phyloP scores from a whole-genome alignment of 306 rosid genomes.

The Vicia faba region DNA sequence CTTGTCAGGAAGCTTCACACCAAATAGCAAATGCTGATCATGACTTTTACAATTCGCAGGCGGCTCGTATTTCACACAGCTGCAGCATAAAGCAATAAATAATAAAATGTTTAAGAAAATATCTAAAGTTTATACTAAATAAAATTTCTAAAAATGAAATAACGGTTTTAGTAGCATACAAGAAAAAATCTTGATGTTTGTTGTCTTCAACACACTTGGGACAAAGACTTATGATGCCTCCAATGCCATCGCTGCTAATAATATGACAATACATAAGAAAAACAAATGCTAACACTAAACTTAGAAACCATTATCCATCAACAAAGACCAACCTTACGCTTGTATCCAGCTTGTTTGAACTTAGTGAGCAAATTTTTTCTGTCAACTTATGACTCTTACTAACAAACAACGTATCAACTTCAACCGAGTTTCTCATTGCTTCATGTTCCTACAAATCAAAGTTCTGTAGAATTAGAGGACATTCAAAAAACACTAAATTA shows the following conservation, averaged over 20 bases:
- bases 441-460: constrained; percentile 41
- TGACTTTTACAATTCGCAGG: constrained; percentile 17
- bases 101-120: not conserved
- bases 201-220: constrained; percentile 1
- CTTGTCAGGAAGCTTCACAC: constrained; percentile 41
- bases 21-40: constrained; percentile 39
- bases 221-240: constrained; percentile 35
- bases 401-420: constrained; percentile 43
- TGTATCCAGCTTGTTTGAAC: constrained; percentile 16
- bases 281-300: not conserved
- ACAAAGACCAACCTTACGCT: constrained; percentile 39
- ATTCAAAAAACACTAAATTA: not conserved
- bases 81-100: constrained; percentile 4
- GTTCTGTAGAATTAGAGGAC: not conserved
- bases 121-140: not conserved
- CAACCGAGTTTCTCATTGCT: constrained; percentile 36
- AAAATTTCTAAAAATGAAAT: not conserved
- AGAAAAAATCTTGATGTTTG: constrained; percentile 23
- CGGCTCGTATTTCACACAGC: constrained; percentile 45
- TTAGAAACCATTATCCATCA: not conserved
- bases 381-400: constrained; percentile 31
- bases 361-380: constrained; percentile 18
- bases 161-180: constrained; percentile 37
- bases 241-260: constrained; percentile 44
- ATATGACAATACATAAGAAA: not conserved